Base-by-base conservation (phyloP, 1,284 basidiomycete genomes). In the Malassezia restricta region DNA sequence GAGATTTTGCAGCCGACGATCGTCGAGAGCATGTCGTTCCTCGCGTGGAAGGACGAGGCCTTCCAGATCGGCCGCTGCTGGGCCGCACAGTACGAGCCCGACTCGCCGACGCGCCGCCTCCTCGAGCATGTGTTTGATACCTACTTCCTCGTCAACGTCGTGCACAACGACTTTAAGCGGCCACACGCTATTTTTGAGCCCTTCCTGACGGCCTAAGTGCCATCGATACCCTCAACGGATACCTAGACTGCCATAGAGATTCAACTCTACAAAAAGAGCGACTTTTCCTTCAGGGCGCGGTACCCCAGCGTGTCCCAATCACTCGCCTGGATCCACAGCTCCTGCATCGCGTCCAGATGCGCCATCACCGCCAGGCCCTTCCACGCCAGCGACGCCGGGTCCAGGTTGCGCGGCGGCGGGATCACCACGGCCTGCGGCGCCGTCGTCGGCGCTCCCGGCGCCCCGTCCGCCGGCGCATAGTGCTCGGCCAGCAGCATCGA, bases 1-100 rank as follows among this genome's bases (percentile, higher is more conserved):
- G 94, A 98, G 78, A 89, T 98, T 66, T 79, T 95, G 44, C 94
- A 98, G 73, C 91, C 92, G 28, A 99, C 94, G 17, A 92, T 98
- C 61, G 94, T 99, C 31, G 94, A 99, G 63, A 61, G 61, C 17
- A 72, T 72, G 56, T 69, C 66, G 33, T 72, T 72, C 64, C 52
- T 72, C 33, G 69, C 69, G 12, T 72, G 69, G 70, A 71, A 72
- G 63, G 70, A 72, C 38, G 70, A 72, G 59, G 70, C 70, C 11
- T 72, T 67, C 56, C 66, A 72, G 54, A 64, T 72, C 15, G 70
- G 70, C 35, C 58, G 70, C 38, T 61, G 66, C 51, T 72, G 70
- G 70, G 68, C 70, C 20, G 56, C 53, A 31, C 56, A 69, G 31
- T 72, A 72, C 57, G 56, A 60, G 37, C 49, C 57, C 7, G 54